A percentile compares a stretch with the other conserved stretches of the same genome.
Evolutionary conservation across 768 basidiomycete species (phyloP).

Genomic region (Boletus rubescentipes): DNA sequence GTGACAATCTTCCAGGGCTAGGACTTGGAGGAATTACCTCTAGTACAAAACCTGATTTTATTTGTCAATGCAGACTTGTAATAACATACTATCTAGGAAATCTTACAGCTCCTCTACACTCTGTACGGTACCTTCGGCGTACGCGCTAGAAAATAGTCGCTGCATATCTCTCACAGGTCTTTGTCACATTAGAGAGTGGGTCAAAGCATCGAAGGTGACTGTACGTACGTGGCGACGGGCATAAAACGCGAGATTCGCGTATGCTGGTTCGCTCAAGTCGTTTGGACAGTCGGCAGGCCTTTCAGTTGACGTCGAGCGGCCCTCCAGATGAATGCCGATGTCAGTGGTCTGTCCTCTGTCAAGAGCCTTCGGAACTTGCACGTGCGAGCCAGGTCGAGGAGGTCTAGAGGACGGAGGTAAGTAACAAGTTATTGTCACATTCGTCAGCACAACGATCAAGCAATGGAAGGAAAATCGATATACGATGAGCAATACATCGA

Average conservation of each 20-base stretch:
- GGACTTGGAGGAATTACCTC: too few relatives aligned
- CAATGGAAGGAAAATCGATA: too few relatives aligned
- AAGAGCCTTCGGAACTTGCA: neutral
- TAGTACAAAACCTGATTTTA: neutral
- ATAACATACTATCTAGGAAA: neutral
- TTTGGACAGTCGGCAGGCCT: neutral
- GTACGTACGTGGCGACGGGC: neutral
- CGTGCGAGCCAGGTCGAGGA: neutral
- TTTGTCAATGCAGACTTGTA: neutral
- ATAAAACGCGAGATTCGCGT: neutral
- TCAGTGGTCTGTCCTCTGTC: neutral
- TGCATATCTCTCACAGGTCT: neutral
- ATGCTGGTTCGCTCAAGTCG: neutral
- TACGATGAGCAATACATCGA: too few relatives aligned
- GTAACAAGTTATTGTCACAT: neutral
- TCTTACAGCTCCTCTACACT: neutral
- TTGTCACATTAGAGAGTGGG: neutral
- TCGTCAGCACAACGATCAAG: too few relatives aligned
- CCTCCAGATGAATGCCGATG: neutral
- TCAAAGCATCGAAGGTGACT: neutral
- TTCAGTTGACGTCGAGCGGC: neutral
- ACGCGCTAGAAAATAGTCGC: neutral
- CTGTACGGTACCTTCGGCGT: neutral
- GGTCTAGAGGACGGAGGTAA: neutral
- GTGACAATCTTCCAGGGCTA: too few relatives aligned